A percentile compares a stretch with the other conserved stretches of the same genome.
Evolutionary conservation across 768 basidiomycete species (phyloP).

Genomic region (Porpolomopsis calyptriformis): DNA sequence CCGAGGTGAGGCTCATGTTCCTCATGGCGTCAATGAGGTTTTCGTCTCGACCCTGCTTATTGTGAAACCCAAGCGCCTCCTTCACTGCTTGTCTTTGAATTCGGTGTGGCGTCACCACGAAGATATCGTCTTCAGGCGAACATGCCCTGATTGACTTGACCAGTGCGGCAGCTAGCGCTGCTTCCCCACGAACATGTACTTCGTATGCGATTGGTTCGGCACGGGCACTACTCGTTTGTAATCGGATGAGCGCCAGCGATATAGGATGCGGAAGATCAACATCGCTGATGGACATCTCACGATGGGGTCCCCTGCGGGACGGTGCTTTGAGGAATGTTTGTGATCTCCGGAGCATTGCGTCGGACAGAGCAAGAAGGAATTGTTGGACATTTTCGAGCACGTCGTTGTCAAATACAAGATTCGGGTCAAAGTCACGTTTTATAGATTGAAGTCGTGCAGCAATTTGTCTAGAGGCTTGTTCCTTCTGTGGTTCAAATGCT

Average conservation of each 20-base stretch:
- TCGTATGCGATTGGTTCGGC: slow-evolving; percentile 34
- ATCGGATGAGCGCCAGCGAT: slow-evolving; percentile 33
- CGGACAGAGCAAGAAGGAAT: slow-evolving; percentile 32
- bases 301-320: slow-evolving; percentile 8
- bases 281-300: slow-evolving; percentile 9
- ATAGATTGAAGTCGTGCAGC: slow-evolving; percentile 25
- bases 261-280: slow-evolving; percentile 24
- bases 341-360: slow-evolving; percentile 34
- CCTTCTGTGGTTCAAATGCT: slow-evolving; percentile 38
- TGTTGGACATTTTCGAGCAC: slow-evolving; percentile 20
- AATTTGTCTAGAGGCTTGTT: slow-evolving; percentile 30
- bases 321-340: slow-evolving; percentile 26
- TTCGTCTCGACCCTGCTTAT: slow-evolving; percentile 5
- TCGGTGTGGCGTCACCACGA: slow-evolving; percentile 42
- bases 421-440: no score
- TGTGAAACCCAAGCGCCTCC: slow-evolving; percentile 19
- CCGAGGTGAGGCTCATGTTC: slow-evolving; percentile 7
- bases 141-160: slow-evolving; percentile 29
- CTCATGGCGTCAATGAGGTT: slow-evolving; percentile 11
- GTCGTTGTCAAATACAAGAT: no score
- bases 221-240: slow-evolving; percentile 24
- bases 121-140: slow-evolving; percentile 34
- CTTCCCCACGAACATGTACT: slow-evolving; percentile 37
- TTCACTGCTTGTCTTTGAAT: slow-evolving; percentile 43
- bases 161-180: slow-evolving; percentile 34